These are phyloP conservation scores for Xylaria sp. DNA, from an alignment of 2,329 filamentous ascomycete species.

Conservation along the genomic window DNA sequence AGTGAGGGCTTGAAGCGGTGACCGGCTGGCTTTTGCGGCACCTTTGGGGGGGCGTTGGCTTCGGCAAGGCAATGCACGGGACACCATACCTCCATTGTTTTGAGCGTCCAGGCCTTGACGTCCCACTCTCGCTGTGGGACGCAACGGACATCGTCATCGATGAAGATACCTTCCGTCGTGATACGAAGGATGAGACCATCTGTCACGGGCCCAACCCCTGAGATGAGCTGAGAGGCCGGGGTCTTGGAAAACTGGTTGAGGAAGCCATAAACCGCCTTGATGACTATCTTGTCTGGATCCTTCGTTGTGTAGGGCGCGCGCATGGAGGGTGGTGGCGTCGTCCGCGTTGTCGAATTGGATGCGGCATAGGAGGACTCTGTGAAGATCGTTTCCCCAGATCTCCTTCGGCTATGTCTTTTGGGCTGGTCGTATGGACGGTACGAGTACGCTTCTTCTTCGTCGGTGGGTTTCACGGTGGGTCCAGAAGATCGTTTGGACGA, in stretches of 20 bases:
- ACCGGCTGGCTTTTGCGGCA: constrained; percentile 51
- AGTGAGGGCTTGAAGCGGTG: constrained; percentile 50
- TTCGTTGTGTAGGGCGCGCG: constrained; percentile 81
- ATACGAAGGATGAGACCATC: constrained; percentile 92
- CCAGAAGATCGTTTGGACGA: constrained; percentile 32
- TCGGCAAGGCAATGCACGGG: constrained; percentile 62
- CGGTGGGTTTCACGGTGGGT: constrained; percentile 58
- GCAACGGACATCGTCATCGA: constrained; percentile 90
- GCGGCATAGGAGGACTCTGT: constrained; percentile 88
- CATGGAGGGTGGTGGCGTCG: constrained; percentile 79
- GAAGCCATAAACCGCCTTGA: constrained; percentile 90
- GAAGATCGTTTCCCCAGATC: constrained; percentile 70
- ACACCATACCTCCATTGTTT: constrained; percentile 87
- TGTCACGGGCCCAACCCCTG: constrained; percentile 81
- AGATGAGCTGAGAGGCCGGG: constrained; percentile 88
- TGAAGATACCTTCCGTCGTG: constrained; percentile 91
- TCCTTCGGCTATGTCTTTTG: constrained; percentile 58
- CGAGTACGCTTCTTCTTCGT: constrained; percentile 69
- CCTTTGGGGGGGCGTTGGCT: constrained; percentile 46
- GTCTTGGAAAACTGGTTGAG: constrained; percentile 86
- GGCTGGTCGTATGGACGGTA: constrained; percentile 78
- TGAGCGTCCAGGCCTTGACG: constrained; percentile 96
- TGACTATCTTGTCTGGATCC: constrained; percentile 94
- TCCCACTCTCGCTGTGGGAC: constrained; percentile 98
- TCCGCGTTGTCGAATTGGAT: constrained; percentile 80